Percentiles rank a stretch among this genome's conserved stretches.
Conservation (phyloP, 352 stramenopile species). For the Phytophthora boehmeriae region DNA sequence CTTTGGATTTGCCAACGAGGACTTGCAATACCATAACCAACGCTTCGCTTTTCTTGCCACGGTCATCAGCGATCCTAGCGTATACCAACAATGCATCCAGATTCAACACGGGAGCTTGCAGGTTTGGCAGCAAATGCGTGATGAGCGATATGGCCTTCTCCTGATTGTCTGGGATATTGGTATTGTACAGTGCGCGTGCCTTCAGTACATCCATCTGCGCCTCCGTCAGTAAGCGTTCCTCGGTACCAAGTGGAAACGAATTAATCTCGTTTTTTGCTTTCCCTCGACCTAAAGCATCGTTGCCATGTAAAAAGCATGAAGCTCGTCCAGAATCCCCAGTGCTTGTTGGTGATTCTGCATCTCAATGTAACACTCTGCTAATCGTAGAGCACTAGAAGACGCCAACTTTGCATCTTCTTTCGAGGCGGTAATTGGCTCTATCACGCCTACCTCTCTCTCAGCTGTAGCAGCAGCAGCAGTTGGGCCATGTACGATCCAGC, state of each 20-base stretch:
- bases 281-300: constrained; percentile 6
- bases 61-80: constrained; percentile 61
- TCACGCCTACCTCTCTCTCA: background rate
- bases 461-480: too few relatives aligned
- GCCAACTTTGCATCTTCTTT: constrained; percentile 39
- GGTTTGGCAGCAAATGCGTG: constrained; percentile 56
- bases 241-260: constrained; percentile 34
- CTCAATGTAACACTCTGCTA: constrained; percentile 55
- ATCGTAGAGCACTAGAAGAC: constrained; percentile 47
- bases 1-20: constrained; percentile 56
- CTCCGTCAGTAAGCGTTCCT: constrained; percentile 42
- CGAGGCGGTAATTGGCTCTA: constrained; percentile 1
- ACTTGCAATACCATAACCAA: constrained; percentile 73
- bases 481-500: constrained; percentile 45
- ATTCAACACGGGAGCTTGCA: constrained; percentile 57
- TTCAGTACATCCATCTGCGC: constrained; percentile 57
- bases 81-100: constrained; percentile 75
- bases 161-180: constrained; percentile 43
- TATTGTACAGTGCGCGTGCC: constrained; percentile 56
- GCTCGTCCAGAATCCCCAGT: constrained; percentile 45
- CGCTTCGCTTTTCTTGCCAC: constrained; percentile 62
- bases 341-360: constrained; percentile 26
- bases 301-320: constrained; percentile 50
- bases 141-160: constrained; percentile 63
- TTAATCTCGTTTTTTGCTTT: constrained; percentile 6